Base-by-base conservation (phyloP, 768 basidiomycete genomes). In the Phaeotremella fagi region DNA sequence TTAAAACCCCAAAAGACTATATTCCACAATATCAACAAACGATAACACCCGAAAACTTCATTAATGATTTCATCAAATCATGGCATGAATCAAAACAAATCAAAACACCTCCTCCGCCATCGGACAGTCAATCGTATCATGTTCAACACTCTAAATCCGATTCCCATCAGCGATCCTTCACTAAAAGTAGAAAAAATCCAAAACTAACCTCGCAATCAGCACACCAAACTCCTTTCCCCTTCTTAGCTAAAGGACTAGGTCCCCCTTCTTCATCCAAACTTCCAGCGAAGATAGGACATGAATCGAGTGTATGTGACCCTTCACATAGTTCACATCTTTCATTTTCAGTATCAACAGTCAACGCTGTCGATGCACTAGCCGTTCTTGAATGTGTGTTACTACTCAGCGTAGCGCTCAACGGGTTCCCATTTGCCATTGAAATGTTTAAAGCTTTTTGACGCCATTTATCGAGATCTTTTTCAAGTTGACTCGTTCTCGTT, bases 181-280 rank as follows among this genome's bases (percentile, higher is more conserved):
- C 14, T 9, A 20, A 48, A 25, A 20, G 38, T 18, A 41, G 12
- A 18, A 12, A 7, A 41, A 18, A 41, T 11, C 14, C 22, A 35
- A n/a, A 14, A 66, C 72, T 57, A 45, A 74, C 72, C 57, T 68
- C 68, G 56, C 72, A 74, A 58, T 74, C 70, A 23, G 71, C 65
- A 57, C 72, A 74, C 48, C 60, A 70, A 5, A 50, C 20, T 12
- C 37, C 50, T 44, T 20, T 54, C 15, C 23, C 49, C 44, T 54
- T 48, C 15, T 26, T 37, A 15, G 46, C 52, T 37, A 54, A 36
- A 28, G 60, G 45, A 52, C 45, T 48, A 16, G 27, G 9, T 33
- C 25, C 24, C 1, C 43, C 56, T 22, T 36, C 43, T n/a, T 47
- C 25, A n/a, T 46, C 59, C 45, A 61, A 28, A 46, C 68, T 64